Percentiles rank a stretch among this genome's conserved stretches.
Evolutionary conservation across 1,284 basidiomycete species (phyloP).

Genomic region (Polyporus tsugae): DNA sequence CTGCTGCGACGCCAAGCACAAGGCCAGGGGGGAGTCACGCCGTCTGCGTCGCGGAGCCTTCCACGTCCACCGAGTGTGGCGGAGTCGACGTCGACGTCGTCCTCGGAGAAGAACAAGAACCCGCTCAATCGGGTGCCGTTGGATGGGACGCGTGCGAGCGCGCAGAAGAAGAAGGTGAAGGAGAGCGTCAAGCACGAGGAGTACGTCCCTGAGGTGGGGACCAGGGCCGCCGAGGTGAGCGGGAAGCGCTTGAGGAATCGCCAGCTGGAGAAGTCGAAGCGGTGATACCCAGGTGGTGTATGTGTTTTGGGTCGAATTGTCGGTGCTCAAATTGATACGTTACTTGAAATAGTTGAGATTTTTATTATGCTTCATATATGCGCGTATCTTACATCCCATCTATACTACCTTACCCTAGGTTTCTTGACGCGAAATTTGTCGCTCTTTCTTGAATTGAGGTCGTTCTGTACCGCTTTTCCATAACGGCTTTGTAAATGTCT

Average conservation of each 20-base stretch:
- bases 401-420: background rate
- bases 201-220: constrained; percentile 19
- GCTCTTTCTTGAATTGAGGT: background rate
- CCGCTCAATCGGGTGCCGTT: constrained; percentile 16
- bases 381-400: background rate
- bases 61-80: background rate
- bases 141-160: constrained; percentile 24
- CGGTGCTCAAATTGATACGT: background rate
- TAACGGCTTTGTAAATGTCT: background rate
- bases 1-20: background rate
- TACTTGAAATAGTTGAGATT: background rate
- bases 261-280: background rate
- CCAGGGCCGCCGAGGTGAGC: constrained; percentile 11
- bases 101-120: background rate
- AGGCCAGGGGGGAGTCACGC: background rate
- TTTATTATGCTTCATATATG: background rate
- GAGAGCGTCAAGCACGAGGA: constrained; percentile 5
- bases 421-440: too few species aligned
- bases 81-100: constrained; percentile 14
- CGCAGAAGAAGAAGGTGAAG: constrained; percentile 17
- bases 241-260: constrained; percentile 1
- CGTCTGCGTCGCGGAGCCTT: background rate
- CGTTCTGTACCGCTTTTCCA: background rate
- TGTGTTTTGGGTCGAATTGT: background rate
- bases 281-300: background rate